Base-by-base conservation (phyloP, 2,329 filamentous ascomycete species). In the Botryotinia convoluta region DNA sequence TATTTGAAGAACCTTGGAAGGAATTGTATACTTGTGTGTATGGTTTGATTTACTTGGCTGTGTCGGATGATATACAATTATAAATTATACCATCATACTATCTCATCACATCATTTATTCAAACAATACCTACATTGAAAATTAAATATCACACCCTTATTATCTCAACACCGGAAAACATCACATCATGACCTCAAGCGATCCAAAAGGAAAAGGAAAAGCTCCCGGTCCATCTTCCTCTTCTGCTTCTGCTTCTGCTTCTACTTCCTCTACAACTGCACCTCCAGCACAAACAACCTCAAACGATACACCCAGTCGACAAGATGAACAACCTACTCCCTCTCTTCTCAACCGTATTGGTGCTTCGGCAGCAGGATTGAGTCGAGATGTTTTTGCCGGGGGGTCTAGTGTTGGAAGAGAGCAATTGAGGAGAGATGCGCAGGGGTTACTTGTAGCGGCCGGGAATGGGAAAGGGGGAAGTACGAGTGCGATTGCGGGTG, bases 351-450 rank as follows among this genome's bases (percentile, higher is more conserved):
- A 77, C 59, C 74, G 78, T 71, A 74, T 81, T 64, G 74, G 76
- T 71, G 77, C 78, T 67, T 84, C 83, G 39, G 83, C 83, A 44
- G 79, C 77, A 20, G 78, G 79, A 0, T 79, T 84, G 44, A 75
- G 82, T 35, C 78, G 78, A 35, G 80, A 79, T 75, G 76, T 79
- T n/a, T 80, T 84, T 63, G 72, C 77, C 35, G 70, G 76, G 7
- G 74, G 76, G 63, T 74, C 60, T 51, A 63, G 64, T 54, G 76
- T 74, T 54, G 16, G 26, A 4, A 29, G 42, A 10, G 62, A 51
- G 22, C 77, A 78, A 44, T 22, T 79, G 9, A 77, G 74, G 76
- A 73, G 78, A 45, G 57, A 71, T 60, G 69, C 72, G 42, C 61
- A 64, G 54, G 60, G 76, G 37, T 75, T 74, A 74, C 75, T 78